Base-by-base conservation (phyloP, 805 yeast genomes). In the Sugiyamaella qingdaonensis region DNA sequence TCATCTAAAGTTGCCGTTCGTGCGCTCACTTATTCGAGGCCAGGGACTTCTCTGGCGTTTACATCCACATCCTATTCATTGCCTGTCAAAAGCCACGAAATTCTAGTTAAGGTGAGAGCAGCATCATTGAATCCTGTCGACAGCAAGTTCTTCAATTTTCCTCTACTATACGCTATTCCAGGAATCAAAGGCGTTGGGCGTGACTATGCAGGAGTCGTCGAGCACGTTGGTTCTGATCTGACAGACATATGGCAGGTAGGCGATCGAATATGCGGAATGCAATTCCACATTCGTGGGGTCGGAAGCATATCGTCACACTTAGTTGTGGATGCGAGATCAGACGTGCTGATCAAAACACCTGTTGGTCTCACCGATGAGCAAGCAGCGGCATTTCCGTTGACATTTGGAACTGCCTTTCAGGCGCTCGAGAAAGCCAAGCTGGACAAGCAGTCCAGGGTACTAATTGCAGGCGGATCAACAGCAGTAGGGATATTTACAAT, bases 391-490 rank as follows among this genome's bases (percentile, higher is more conserved):
- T 77, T 79, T 68, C 86, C 88, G 0, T 68, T 84, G 58, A 84
- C 80, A 0, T 80, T 77, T 58, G 80, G 81, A 16, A 84, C 95
- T 2, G 91, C 92, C 0, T 74, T 63, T 58, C 64, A 71, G 47
- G 63, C 74, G 48, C 64, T 77, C 31, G 63, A 64, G 8, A 54
- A 61, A 5, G 72, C 73, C 53, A 65, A 68, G 33, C 68, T 78
- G 18, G 72, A 70, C 36, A 71, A 72, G 10, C 71, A 72, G 9
- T 71, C 80, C 4, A 77, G 74, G 54, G 78, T 85, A 2, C 72
- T 86, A 46, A 75, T 88, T 18, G 70, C 86, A 46, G 96, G 96
- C 36, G 92, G 86, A 24, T 83, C 86, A 8, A 82, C 95, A 1
- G 69, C 84, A 11, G 90, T 85, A 13, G 90, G 91, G 19, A 64